A percentile compares a stretch with the other conserved stretches of the same genome.
These are phyloP conservation scores for Adansonia grandidieri DNA, from an alignment of 441 rosid species.

Conservation along the genomic window DNA sequence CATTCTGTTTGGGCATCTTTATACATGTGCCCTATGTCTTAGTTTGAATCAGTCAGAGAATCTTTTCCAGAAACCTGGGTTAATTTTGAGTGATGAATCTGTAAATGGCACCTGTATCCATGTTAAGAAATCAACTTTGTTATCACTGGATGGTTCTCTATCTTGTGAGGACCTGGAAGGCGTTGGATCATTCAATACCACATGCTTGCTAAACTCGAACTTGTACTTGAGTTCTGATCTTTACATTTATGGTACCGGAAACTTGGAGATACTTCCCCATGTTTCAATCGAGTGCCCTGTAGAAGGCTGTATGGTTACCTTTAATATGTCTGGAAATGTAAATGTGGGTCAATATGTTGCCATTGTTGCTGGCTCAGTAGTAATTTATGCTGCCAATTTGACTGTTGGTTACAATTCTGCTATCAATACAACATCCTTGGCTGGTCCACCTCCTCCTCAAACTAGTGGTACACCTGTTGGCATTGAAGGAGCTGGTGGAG, in stretches of 20 bases:
- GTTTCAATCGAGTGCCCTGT: constrained; percentile 71
- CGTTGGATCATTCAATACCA: constrained; percentile 89
- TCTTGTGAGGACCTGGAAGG: constrained; percentile 84
- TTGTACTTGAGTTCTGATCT: constrained; percentile 64
- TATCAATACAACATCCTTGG: constrained; percentile 76
- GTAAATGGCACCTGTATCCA: constrained; percentile 29
- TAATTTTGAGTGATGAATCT: constrained; percentile 38
- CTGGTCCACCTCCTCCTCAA: constrained; percentile 92
- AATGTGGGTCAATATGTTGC: constrained; percentile 70
- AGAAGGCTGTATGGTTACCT: constrained; percentile 69
- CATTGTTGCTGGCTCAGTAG: constrained; percentile 73
- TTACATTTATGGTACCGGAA: constrained; percentile 71
- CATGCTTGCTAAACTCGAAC: constrained; percentile 79
- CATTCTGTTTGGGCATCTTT: constrained; percentile 51
- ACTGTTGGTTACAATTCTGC: constrained; percentile 65
- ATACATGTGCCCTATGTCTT: constrained; percentile 37
- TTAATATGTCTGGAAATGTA: constrained; percentile 81
- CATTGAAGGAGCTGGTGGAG: constrained; percentile 92
- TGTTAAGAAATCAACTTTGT: constrained; percentile 31
- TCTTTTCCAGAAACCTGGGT: constrained; percentile 35
- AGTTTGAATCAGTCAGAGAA: constrained; percentile 41
- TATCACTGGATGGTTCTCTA: constrained; percentile 36
- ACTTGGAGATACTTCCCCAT: constrained; percentile 73
- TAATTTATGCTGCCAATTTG: constrained; percentile 66
- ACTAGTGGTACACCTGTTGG: constrained; percentile 95